These are phyloP conservation scores for Rhododendron molle DNA, from an alignment of 148 eudicot genomes.

Conservation along the genomic window DNA sequence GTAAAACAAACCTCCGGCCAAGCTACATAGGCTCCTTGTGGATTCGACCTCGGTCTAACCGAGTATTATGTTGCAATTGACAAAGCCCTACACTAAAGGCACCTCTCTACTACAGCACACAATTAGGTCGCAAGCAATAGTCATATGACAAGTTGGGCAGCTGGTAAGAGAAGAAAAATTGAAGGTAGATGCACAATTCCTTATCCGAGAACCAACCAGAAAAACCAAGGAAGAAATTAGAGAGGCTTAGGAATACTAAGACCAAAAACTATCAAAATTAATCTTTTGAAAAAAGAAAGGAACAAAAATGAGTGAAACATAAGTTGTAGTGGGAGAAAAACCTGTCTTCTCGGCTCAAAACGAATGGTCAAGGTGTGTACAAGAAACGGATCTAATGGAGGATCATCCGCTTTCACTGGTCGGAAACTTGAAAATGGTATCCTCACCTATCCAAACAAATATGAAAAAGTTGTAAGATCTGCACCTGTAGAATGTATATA, in stretches of 20 bases:
- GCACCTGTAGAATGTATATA: slow-evolving; percentile 24
- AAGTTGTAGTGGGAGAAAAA: slow-evolving; percentile 11
- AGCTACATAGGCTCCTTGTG: too few species aligned
- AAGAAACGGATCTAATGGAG: slow-evolving; percentile 92
- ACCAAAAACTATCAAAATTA: background rate
- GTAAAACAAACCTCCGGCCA: too few species aligned
- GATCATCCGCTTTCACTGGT: slow-evolving; percentile 82
- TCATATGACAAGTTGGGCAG: background rate
- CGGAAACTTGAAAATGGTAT: slow-evolving; percentile 91
- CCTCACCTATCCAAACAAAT: slow-evolving; percentile 54
- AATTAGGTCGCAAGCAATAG: too few species aligned
- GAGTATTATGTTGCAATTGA: too few species aligned
- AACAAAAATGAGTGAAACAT: background rate
- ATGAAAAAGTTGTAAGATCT: slow-evolving; percentile 31
- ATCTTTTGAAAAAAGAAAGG: background rate
- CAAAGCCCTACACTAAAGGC: too few species aligned
- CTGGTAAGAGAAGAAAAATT: background rate
- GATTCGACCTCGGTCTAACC: too few species aligned
- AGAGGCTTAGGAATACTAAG: background rate
- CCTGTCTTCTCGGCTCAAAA: slow-evolving; percentile 95
- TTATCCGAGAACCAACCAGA: background rate
- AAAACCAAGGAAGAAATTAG: background rate
- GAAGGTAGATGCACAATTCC: background rate
- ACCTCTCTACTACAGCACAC: too few species aligned
- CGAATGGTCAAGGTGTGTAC: slow-evolving; percentile 87